Base-by-base conservation (phyloP, 805 yeast species). In the Yueomyces sp. region DNA sequence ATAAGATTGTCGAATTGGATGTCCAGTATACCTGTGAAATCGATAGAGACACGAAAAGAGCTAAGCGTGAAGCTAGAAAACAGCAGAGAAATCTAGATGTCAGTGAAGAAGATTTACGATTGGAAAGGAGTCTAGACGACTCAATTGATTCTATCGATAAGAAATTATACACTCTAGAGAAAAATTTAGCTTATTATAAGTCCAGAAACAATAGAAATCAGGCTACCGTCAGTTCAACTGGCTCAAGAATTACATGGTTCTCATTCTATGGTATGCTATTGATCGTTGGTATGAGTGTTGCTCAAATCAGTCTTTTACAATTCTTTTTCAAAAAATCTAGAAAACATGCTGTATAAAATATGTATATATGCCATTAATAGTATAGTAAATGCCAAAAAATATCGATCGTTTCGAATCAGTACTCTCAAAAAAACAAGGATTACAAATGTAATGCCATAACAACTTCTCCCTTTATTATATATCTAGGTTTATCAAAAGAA, bases 151-250 rank as follows among this genome's bases (percentile, higher is more conserved):
- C 64, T 44, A 79, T 83, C 47, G 86, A 81, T 52, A 52, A 57
- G 5, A 81, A 80, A 53, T 68, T 82, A 56, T 74, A 72, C 51
- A 67, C 69, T 9, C 65, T 83, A 48, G 66, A 72, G 52, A 72
- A 72, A 51, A 68, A 79, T 36, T 66, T 90, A 59, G 84, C 81
- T 53, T 83, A 88, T 64, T 87, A 88, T 70, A 83, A 79, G 65
- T 79, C 94, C 9, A 81, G 98, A 68, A 90, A 85, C 64, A 78
- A 78, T 66, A 76, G 97, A 67, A 90, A 90, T 67, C 92, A 85
- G 76, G 81, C 43, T 43, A 81, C 87, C 36, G 86, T 81, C 42
- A 71, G 68, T 51, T 74, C 81, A 12, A 79, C 85, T 4, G 81
- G 76, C 52, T 59, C 68, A 7, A 68, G 85, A 62, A 77, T 80